These are phyloP conservation scores for Ricinus communis DNA, from an alignment of 345 rosid genomes.

Conservation along the genomic window DNA sequence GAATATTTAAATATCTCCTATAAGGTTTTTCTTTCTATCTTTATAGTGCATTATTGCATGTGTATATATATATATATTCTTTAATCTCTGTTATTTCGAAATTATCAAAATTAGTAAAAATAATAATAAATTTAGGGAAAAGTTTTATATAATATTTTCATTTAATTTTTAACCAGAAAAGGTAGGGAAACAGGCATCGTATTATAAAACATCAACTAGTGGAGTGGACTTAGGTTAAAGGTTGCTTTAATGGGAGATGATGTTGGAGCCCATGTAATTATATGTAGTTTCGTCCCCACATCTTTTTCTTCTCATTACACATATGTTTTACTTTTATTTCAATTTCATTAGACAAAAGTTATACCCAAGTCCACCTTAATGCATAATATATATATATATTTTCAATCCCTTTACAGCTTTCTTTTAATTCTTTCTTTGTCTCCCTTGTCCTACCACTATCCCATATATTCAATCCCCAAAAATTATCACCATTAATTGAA, in stretches of 20 bases:
- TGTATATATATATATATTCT: too few species aligned
- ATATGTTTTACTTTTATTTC: conserved; percentile 24
- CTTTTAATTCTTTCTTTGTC: not conserved
- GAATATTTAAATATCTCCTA: too few species aligned
- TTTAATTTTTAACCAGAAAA: not conserved
- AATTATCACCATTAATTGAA: conserved; percentile 9
- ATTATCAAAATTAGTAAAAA: too few species aligned
- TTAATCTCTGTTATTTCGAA: too few species aligned
- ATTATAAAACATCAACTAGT: not conserved
- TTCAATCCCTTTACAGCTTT: not conserved
- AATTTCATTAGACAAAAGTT: conserved; percentile 9
- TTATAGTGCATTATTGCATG: too few species aligned
- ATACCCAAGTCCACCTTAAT: conserved; percentile 23
- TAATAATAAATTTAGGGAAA: too few species aligned
- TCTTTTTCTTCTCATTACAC: conserved; percentile 15
- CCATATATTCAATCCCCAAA: conserved; percentile 31
- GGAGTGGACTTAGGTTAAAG: conserved; percentile 24
- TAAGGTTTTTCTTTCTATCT: too few species aligned
- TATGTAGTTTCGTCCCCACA: conserved; percentile 8
- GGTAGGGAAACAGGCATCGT: not conserved
- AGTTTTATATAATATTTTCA: too few species aligned
- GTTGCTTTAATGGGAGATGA: conserved; percentile 14
- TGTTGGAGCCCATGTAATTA: conserved; percentile 12
- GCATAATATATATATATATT: not conserved
- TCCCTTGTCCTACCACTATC: conserved; percentile 20